Evolutionary conservation across 805 yeast genomes (phyloP), one percentile per base, ranked within the genome.

Genomic region (Metschnikowia bowlesiae): DNA sequence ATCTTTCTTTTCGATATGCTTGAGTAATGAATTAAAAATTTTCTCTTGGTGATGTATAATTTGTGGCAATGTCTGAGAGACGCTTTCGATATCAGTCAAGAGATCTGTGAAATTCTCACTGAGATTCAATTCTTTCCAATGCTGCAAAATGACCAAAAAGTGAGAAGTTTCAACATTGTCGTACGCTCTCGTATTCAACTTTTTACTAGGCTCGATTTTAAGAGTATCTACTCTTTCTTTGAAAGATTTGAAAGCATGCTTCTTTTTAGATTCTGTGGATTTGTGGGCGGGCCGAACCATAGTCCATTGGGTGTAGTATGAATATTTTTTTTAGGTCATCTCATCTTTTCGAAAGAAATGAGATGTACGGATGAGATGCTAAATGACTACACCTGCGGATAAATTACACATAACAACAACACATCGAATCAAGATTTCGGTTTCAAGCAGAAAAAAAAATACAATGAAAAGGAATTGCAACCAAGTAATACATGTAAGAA

Each of bases 41-140:
- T 70, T 66, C 1, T 70, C 61, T 61, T 87, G 84, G 66, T 91
- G 89, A 61, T 84, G 83, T 30, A 94, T 54, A 8, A 94, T 72
- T 66, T 87, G 94, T 0, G 98, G 92, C 41, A 94, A 70, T 8
- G 96, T 83, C 61, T 84, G 85, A 10, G 80, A 73, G 11, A 78
- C 56, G 1, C 75, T 73, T 52, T 80, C 81, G 0, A 85, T 78
- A 41, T 76, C 75, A 6, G 78, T 78, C 3, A 78, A 70, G 58
- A 90, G 85, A 2, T 77, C 81, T 1, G 84, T 78, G 62, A 89
- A 94, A 41, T 75, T 74, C 4, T 82, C 83, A 38, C 96, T 84
- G 49, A 88, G 69, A 64, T 91, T 92, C 50, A 88, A 81, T 62
- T 94, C 98, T 51, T 74, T 79, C 97, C 98, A 92, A 58, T 88